These are phyloP conservation scores for Lasiodiplodia sp. DNA, from an alignment of 2,329 filamentous ascomycete species.

Conservation along the genomic window DNA sequence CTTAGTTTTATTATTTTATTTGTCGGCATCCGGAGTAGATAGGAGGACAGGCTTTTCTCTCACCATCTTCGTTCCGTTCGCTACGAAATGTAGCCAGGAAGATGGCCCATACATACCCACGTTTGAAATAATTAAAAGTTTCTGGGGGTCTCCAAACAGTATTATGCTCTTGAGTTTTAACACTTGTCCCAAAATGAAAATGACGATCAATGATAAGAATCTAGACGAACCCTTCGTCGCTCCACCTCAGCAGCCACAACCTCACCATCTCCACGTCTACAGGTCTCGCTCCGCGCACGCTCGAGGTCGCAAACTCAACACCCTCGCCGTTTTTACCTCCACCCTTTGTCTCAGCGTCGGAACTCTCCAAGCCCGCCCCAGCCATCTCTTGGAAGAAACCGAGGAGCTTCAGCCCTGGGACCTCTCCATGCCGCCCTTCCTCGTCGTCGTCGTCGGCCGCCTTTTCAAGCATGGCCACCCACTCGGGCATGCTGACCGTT, in stretches of 20 bases:
- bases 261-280: not conserved
- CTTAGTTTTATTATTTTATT: constrained; percentile 1
- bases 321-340: not conserved
- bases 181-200: not conserved
- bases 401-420: constrained; percentile 31
- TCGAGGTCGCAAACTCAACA: constrained; percentile 16
- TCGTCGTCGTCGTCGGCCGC: not conserved
- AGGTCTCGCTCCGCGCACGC: not conserved
- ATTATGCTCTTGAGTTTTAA: not conserved
- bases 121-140: not conserved
- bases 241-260: constrained; percentile 1
- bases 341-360: not conserved
- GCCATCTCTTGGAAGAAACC: constrained; percentile 31
- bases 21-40: constrained; percentile 14
- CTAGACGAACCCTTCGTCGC: constrained; percentile 2
- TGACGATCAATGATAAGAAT: not conserved
- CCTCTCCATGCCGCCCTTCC: not conserved
- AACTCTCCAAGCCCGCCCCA: not conserved
- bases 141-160: not conserved
- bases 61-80: not conserved
- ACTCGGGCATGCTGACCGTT: constrained; percentile 27
- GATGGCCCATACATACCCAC: constrained; percentile 8
- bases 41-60: not conserved
- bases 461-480: constrained; percentile 26
- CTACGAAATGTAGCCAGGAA: not conserved